These are phyloP conservation scores for Nakazawaea anatomiae DNA, from an alignment of 805 yeast species.

Conservation along the genomic window DNA sequence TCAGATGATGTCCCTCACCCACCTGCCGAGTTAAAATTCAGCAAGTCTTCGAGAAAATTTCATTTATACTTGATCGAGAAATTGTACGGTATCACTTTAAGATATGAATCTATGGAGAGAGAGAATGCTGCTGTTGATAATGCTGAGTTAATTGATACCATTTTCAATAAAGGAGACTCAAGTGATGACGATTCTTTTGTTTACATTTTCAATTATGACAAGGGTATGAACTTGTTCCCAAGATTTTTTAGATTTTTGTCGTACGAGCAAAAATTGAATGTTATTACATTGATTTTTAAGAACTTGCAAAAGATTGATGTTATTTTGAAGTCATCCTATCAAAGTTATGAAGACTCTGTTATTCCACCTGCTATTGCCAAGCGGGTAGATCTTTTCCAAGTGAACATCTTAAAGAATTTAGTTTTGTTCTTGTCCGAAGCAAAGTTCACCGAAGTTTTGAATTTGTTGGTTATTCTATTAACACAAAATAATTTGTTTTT, in stretches of 20 bases:
- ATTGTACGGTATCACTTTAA: constrained; percentile 70
- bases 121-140: constrained; percentile 42
- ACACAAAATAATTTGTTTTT: constrained; percentile 65
- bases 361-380: constrained; percentile 50
- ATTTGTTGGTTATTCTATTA: constrained; percentile 63
- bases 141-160: constrained; percentile 53
- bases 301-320: constrained; percentile 77
- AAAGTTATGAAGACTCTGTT: constrained; percentile 39
- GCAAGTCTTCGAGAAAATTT: constrained; percentile 39
- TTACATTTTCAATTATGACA: constrained; percentile 75
- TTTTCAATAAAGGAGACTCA: constrained; percentile 39
- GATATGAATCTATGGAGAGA: constrained; percentile 71
- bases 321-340: constrained; percentile 73
- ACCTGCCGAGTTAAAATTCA: constrained; percentile 25
- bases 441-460: constrained; percentile 71
- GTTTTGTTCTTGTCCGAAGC: constrained; percentile 82
- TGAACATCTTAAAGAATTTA: constrained; percentile 75
- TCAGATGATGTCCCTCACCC: constrained; percentile 17
- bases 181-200: constrained; percentile 76
- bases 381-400: constrained; percentile 71
- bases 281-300: constrained; percentile 72
- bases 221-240: constrained; percentile 84
- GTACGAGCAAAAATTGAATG: constrained; percentile 69
- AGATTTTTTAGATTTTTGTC: constrained; percentile 80
- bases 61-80: constrained; percentile 69